Evolutionary conservation across 768 basidiomycete species (phyloP), one percentile per base, ranked within the genome.

Genomic region (Lactarius vividus): DNA sequence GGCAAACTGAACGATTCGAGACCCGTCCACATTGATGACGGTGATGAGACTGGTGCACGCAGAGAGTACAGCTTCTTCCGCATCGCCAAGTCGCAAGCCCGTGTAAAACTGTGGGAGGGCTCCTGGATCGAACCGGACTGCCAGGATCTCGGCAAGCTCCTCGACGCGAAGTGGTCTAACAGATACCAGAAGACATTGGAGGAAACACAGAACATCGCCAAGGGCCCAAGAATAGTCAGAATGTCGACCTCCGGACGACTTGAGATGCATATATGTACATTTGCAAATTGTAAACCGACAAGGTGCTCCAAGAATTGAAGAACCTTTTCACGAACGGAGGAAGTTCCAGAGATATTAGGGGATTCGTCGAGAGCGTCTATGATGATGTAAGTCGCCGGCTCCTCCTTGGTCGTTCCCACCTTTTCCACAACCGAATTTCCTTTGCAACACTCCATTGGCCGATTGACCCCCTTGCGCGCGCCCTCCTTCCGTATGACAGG

Each of bases 311-410:
- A 26, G 23, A 59, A 6, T 0, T 26, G 2, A n/a, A 59, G 29
- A 4, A 59, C 52, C 20, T 23, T 11, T 15, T 59, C 57, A 11
- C 57, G 57, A 4, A 49, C 29, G 20, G 57, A 8, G 0, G 37
- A 26, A 2, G 15, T 23, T 2, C 28, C 28, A 16, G 35, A 13
- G 1, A 29, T 31, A 1, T 18, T 31, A 3, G 57, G 63, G 37
- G 57, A 64, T 13, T 59, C 63, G 23, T 64, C 63, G 0, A 64
- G 39, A 31, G 57, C 63, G 16, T 64, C 63, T 0, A 64, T 28
- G n/a, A n/a, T n/a, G n/a, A n/a, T n/a, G n/a, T n/a, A n/a, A n/a
- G n/a, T n/a, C n/a, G n/a, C n/a, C n/a, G n/a, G n/a, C 37, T 37
- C 33, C 2, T 15, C 37, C 11, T 11, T 35, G 35, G 2, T 37